phyloP scores from a whole-genome alignment of 768 basidiomycete genomes.

The Psilocybe subaeruginosa region DNA sequence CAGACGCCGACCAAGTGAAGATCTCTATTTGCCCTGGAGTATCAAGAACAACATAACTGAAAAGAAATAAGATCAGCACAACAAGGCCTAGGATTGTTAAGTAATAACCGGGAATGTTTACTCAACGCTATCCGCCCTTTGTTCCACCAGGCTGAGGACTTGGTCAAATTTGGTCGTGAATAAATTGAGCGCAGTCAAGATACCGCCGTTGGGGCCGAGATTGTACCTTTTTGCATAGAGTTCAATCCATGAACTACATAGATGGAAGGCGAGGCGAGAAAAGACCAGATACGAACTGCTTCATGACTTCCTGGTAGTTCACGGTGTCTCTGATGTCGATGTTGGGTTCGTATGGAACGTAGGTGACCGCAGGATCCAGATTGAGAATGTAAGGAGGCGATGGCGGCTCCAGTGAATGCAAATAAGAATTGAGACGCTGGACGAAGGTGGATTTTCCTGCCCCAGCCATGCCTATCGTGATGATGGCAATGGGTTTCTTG shows the following conservation, averaged over 20 bases:
- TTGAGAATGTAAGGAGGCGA: slow-evolving; percentile 95
- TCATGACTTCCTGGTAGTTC: slow-evolving; percentile 98
- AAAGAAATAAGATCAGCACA: slow-evolving; percentile 7
- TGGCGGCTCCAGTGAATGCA: slow-evolving; percentile 68
- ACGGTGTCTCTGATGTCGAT: slow-evolving; percentile 99
- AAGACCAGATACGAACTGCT: slow-evolving; percentile 64
- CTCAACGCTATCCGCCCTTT: slow-evolving; percentile 87
- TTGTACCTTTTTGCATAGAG: slow-evolving; percentile 77
- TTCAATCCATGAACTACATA: slow-evolving; percentile 10
- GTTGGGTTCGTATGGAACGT: slow-evolving; percentile 92
- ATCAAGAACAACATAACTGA: slow-evolving; percentile 91
- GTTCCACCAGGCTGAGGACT: slow-evolving; percentile 89
- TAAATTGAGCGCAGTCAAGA: slow-evolving; percentile 93
- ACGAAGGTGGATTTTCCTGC: slow-evolving; percentile 98
- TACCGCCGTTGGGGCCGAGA: slow-evolving; percentile 97
- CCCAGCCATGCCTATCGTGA: slow-evolving; percentile 96
- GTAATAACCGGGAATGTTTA: slow-evolving; percentile 38
- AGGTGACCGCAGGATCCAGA: slow-evolving; percentile 94
- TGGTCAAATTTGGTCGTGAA: slow-evolving; percentile 99
- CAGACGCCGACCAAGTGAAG: slow-evolving; percentile 99
- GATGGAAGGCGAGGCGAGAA: slow-evolving; percentile 9
- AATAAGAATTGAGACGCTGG: slow-evolving; percentile 89
- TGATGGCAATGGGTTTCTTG: slow-evolving; percentile 79
- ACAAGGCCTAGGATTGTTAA: background rate
- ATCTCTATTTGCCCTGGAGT: slow-evolving; percentile 99